phyloP scores from a whole-genome alignment of 2,329 filamentous ascomycete genomes.

The Diaporthe australafricana region DNA sequence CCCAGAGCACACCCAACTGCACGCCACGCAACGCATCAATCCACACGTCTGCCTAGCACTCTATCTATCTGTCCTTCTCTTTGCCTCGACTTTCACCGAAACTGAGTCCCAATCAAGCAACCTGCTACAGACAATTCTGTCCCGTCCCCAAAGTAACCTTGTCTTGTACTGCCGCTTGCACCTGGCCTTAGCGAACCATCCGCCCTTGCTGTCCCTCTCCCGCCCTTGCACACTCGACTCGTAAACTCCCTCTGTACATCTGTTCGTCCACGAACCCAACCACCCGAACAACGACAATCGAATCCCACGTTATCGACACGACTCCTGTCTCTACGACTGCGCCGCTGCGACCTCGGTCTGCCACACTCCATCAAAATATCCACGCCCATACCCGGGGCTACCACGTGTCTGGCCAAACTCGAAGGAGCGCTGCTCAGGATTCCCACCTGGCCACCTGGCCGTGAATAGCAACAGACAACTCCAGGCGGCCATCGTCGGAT shows the following conservation, averaged over 20 bases:
- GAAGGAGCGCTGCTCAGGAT: conserved; percentile 34
- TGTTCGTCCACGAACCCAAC: neutral
- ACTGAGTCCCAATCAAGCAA: neutral
- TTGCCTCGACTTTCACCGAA: neutral
- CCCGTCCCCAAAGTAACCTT: neutral
- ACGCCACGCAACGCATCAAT: conserved; percentile 13
- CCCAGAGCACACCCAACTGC: neutral
- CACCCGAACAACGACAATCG: neutral
- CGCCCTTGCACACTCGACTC: conserved; percentile 22
- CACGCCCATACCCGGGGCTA: neutral
- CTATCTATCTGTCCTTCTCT: neutral
- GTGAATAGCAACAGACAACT: conserved; percentile 34
- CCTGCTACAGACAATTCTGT: neutral
- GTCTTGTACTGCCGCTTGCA: conserved; percentile 1
- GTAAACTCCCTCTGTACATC: neutral
- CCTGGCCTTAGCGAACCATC: neutral
- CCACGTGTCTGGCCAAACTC: neutral
- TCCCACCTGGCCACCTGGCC: conserved; percentile 29
- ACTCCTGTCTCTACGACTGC: neutral
- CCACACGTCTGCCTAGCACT: neutral
- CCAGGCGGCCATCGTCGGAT: conserved; percentile 26
- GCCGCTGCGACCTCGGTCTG: neutral
- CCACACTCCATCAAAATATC: neutral
- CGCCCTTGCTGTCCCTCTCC: conserved; percentile 26
- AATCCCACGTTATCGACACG: neutral